Base-by-base conservation (phyloP, 306 rosid species). In the Trifolium repens region DNA sequence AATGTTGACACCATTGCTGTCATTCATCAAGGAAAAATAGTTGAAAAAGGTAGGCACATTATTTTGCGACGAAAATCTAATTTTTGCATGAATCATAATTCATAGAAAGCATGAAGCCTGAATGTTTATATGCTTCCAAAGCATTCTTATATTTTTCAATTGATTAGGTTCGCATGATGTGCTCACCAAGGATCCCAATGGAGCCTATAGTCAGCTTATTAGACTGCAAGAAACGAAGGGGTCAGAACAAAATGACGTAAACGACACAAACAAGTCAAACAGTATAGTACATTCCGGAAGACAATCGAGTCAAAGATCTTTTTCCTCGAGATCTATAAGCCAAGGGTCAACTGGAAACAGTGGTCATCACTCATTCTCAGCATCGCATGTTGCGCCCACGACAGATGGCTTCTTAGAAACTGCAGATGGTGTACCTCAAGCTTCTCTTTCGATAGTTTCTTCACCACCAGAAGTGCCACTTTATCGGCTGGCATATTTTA, bases 151-250 rank as follows among this genome's bases (percentile, higher is more conserved):
- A 71, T 43, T 71, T 46, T 61, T 74, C 42, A 58, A 19, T 76
- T 78, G 46, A 30, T 70, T 75, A 90, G 93, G 96, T 50, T 81
- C 91, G 32, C 93, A 90, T 75, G 76, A 52, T 5, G 89, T 85
- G 54, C 91, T 88, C 32, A 71, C 81, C 35, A 76, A 68, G 68
- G 86, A 86, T 73, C 85, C 82, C 37, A 81, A 78, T 37, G 96
- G 93, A 79, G 88, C 88, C 55, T 90, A 85, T 72, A 83, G 88
- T 67, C 96, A 88, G 61, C 93, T 90, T 32, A 78, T 88, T 72
- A 82, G 85, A 34, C 71, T 88, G 80, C 96, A 91, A 81, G 93
- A 87, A 74, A 72, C 58, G 39, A 43, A 77, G 44, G 80, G 60
- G 16, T 72, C 89, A 49, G 77, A 74, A 66, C 79, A 79, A 7